Evolutionary conservation across 495 filamentous ascomycete species (phyloP).

Genomic region (Neurospora tetraspora): DNA sequence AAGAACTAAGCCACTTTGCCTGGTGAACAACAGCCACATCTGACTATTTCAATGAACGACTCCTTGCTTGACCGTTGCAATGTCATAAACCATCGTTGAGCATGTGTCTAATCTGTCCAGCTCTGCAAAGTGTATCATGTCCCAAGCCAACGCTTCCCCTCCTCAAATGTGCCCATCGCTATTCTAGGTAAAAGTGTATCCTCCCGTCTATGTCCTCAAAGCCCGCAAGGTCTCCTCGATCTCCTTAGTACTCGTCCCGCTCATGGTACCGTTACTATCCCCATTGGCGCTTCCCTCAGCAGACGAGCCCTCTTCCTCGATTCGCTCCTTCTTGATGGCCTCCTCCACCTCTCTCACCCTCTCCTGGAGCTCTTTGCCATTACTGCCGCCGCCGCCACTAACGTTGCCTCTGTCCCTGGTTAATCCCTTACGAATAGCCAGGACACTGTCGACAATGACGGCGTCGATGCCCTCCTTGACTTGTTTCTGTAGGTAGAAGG

Average conservation of each 20-base stretch:
- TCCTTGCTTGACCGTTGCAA: not conserved
- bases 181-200: not conserved
- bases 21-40: not conserved
- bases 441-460: slow-evolving; percentile 88
- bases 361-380: not conserved
- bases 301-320: not conserved
- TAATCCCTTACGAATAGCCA: slow-evolving; percentile 55
- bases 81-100: not conserved
- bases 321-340: not conserved
- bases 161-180: not conserved
- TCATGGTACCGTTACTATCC: not conserved
- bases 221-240: not conserved
- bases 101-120: not conserved
- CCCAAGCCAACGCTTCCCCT: not conserved
- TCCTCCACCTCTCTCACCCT: slow-evolving; percentile 5
- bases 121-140: not conserved
- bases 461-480: slow-evolving; percentile 93
- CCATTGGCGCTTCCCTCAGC: not conserved
- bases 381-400: not conserved
- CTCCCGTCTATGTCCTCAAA: not conserved
- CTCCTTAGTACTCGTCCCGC: not conserved
- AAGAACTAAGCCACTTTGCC: not conserved
- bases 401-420: slow-evolving; percentile 20
- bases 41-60: not conserved
- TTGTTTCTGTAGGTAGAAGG: slow-evolving; percentile 52